Evolutionary conservation across 345 rosid genomes (phyloP).

Genomic region (Excoecaria agallocha): DNA sequence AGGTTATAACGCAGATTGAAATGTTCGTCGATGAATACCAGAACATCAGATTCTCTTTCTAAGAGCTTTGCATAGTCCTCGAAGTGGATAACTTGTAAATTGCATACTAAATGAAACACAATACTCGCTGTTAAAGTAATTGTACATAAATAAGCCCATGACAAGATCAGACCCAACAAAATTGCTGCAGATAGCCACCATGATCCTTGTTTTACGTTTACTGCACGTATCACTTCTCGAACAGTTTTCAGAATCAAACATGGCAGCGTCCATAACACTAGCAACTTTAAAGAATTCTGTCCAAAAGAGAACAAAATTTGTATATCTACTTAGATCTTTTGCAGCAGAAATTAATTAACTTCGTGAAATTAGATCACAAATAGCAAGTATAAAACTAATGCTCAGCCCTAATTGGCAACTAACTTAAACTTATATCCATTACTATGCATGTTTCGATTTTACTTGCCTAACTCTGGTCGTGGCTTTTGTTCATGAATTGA

Average conservation of each 20-base stretch:
- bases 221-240: constrained; percentile 56
- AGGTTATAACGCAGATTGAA: constrained; percentile 67
- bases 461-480: no score
- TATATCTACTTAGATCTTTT: neutral
- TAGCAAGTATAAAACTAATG: neutral
- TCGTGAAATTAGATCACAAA: no score
- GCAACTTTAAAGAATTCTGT: constrained; percentile 63
- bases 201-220: constrained; percentile 49
- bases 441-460: no score
- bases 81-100: constrained; percentile 88
- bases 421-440: no score
- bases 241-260: constrained; percentile 61
- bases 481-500: no score
- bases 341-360: neutral
- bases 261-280: constrained; percentile 67
- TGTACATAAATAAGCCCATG: constrained; percentile 73
- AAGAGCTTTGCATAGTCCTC: constrained; percentile 70
- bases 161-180: constrained; percentile 49
- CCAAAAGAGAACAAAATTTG: neutral
- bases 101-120: constrained; percentile 83
- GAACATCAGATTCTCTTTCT: constrained; percentile 64
- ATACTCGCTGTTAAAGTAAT: constrained; percentile 70
- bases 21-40: constrained; percentile 66
- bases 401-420: no score
- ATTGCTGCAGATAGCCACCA: constrained; percentile 66